These are phyloP conservation scores for Artemisia argyi DNA, from an alignment of 129 eudicot species.

Conservation along the genomic window DNA sequence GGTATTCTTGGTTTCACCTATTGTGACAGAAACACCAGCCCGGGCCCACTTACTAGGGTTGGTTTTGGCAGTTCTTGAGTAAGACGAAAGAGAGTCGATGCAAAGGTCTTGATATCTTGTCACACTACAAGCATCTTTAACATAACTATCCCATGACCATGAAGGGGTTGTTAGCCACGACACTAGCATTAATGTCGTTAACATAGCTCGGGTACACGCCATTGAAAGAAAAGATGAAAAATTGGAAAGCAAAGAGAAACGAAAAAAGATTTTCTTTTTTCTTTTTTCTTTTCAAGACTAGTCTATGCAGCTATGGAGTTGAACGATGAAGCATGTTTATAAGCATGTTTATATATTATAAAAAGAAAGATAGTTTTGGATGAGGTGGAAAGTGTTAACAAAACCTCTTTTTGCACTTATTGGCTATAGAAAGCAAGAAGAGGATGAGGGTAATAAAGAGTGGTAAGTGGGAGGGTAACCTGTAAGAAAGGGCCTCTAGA, in stretches of 20 bases:
- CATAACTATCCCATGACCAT: slow-evolving; percentile 39
- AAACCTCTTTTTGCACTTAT: slow-evolving; percentile 23
- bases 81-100: slow-evolving; percentile 58
- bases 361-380: slow-evolving; percentile 18
- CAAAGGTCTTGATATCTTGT: slow-evolving; percentile 68
- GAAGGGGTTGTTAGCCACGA: slow-evolving; percentile 31
- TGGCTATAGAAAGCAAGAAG: slow-evolving; percentile 47
- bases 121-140: slow-evolving; percentile 74
- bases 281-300: background rate
- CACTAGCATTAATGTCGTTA: slow-evolving; percentile 27
- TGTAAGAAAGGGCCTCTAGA: slow-evolving; percentile 21
- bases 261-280: background rate
- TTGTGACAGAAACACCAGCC: slow-evolving; percentile 82
- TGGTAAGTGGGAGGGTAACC: slow-evolving; percentile 39
- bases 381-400: slow-evolving; percentile 33
- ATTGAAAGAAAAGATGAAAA: background rate
- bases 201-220: slow-evolving; percentile 2
- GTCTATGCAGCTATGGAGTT: slow-evolving; percentile 15
- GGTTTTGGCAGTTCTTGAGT: slow-evolving; percentile 53
- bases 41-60: slow-evolving; percentile 85
- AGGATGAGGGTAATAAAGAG: slow-evolving; percentile 65
- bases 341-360: slow-evolving; percentile 10
- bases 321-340: background rate
- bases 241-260: background rate
- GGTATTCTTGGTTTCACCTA: slow-evolving; percentile 62